phyloP scores from a whole-genome alignment of 257 asterid genomes.

The Solanum chaucha region DNA sequence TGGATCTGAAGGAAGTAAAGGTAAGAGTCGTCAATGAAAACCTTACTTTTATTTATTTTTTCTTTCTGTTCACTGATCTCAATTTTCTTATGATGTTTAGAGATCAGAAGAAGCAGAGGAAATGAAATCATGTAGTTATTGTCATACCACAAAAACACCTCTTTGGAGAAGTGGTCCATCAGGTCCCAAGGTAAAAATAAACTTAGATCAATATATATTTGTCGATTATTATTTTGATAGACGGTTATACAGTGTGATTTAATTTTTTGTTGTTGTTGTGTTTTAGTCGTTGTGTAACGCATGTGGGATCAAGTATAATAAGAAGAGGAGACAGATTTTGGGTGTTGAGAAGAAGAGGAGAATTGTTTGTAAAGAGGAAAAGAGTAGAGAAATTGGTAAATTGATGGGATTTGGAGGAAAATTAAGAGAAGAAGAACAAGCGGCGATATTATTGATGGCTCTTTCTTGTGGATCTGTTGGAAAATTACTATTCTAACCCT shows the following conservation, averaged over 20 bases:
- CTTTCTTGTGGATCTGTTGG: constrained; percentile 69
- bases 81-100: constrained; percentile 16
- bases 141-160: constrained; percentile 76
- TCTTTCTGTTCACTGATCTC: background rate
- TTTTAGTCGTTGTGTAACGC: constrained; percentile 84
- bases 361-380: background rate
- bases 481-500: background rate
- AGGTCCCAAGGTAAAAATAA: constrained; percentile 67
- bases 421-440: constrained; percentile 76
- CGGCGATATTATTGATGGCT: constrained; percentile 81
- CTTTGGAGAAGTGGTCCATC: constrained; percentile 96
- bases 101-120: constrained; percentile 30
- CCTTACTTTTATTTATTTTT: too few species aligned
- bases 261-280: background rate
- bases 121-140: constrained; percentile 46
- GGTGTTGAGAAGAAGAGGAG: constrained; percentile 43
- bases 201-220: background rate
- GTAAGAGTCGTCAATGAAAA: constrained; percentile 19
- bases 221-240: background rate
- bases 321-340: constrained; percentile 63
- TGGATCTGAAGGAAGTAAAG: constrained; percentile 75
- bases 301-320: constrained; percentile 84
- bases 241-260: background rate
- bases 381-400: constrained; percentile 14
- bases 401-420: constrained; percentile 44